Conservation (phyloP, 257 asterid species). For the Sherardia arvensis region DNA sequence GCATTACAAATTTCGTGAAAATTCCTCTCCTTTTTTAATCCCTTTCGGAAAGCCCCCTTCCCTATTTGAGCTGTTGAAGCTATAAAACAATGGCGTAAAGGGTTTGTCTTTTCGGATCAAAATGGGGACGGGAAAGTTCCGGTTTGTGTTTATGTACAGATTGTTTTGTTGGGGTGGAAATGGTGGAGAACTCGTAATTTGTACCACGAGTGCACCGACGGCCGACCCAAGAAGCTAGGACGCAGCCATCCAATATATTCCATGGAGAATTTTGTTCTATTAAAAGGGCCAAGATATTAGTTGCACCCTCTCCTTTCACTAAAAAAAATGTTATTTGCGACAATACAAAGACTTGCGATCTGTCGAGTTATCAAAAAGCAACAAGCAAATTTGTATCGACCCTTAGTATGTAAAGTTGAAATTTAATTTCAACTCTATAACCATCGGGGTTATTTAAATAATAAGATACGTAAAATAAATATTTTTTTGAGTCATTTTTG, state of each 20-base stretch:
- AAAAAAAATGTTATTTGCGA: too few relatives aligned
- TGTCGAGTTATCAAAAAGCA: too few relatives aligned
- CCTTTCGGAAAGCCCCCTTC: not conserved
- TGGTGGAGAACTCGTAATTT: not conserved
- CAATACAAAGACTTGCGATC: too few relatives aligned
- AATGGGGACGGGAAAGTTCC: not conserved
- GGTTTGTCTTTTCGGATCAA: constrained; percentile 4
- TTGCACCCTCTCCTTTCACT: not conserved
- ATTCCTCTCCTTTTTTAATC: constrained; percentile 2
- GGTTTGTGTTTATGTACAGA: not conserved
- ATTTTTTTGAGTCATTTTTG: too few relatives aligned
- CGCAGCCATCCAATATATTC: not conserved
- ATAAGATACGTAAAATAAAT: too few relatives aligned
- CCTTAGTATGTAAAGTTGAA: too few relatives aligned
- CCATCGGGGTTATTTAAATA: too few relatives aligned
- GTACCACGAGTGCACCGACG: not conserved
- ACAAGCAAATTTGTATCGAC: too few relatives aligned
- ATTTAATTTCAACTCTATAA: too few relatives aligned
- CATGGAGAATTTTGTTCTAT: not conserved
- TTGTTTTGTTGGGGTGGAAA: not conserved
- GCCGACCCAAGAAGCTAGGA: constrained; percentile 6
- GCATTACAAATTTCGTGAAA: constrained; percentile 28
- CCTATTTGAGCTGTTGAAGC: not conserved
- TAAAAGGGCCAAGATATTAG: not conserved
- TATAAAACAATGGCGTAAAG: constrained; percentile 1